Evolutionary conservation across 495 filamentous ascomycete species (phyloP).

Genomic region (Symbiotaphrina buchneri): DNA sequence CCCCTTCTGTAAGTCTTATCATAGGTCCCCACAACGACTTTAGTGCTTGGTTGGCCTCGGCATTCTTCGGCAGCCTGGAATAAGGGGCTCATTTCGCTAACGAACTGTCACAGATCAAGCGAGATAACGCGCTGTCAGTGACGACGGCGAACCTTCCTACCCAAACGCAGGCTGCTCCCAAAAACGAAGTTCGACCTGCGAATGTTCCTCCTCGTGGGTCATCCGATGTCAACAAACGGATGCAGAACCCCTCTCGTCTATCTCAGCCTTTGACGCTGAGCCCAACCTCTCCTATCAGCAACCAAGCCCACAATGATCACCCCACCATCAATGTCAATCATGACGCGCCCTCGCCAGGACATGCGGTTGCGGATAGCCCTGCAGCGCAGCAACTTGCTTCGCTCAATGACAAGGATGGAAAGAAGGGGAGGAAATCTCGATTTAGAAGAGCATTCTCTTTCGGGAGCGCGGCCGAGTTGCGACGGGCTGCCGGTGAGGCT

Average conservation of each 20-base stretch:
- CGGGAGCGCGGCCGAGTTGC: slow-evolving; percentile 81
- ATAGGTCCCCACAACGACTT: too few species aligned
- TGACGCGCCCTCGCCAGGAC: slow-evolving; percentile 9
- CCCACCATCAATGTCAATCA: slow-evolving; percentile 11
- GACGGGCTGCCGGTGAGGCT: slow-evolving; percentile 48
- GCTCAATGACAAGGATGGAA: slow-evolving; percentile 49
- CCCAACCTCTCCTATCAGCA: slow-evolving; percentile 13
- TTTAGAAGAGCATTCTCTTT: slow-evolving; percentile 90
- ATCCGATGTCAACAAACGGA: slow-evolving; percentile 46
- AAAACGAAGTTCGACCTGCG: slow-evolving; percentile 32
- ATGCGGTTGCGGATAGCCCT: slow-evolving; percentile 26
- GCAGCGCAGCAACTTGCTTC: slow-evolving; percentile 64
- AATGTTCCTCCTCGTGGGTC: slow-evolving; percentile 47
- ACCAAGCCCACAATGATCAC: slow-evolving; percentile 8
- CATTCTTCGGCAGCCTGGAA: too few species aligned
- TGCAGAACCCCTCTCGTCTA: slow-evolving; percentile 61
- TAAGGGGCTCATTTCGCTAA: slow-evolving; percentile 18
- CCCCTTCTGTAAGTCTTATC: slow-evolving; percentile 43
- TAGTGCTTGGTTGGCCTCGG: too few species aligned
- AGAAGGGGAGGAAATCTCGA: slow-evolving; percentile 70
- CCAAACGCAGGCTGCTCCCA: slow-evolving; percentile 9
- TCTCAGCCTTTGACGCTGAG: slow-evolving; percentile 58
- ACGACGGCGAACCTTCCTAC: slow-evolving; percentile 4
- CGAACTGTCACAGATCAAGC: slow-evolving; percentile 10
- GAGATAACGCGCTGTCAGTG: slow-evolving; percentile 4